Base-by-base conservation (phyloP, 805 yeast species). In the Cyberlindnera mrakii region DNA sequence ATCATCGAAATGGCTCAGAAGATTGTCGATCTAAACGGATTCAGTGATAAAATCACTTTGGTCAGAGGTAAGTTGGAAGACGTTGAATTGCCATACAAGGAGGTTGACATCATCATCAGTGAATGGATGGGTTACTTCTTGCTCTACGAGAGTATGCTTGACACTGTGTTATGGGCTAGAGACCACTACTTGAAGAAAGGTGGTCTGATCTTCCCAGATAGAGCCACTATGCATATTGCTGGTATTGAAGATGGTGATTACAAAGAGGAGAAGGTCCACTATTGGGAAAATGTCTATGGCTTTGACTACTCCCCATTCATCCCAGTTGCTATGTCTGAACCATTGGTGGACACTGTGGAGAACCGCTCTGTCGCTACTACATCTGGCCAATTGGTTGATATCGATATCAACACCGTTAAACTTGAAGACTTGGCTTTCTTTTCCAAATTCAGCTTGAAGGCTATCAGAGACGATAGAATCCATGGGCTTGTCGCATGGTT, bases 71-170 rank as follows among this genome's bases (percentile, higher is more conserved):
- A 93, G 60, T 74, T 93, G 65, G 99, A 93, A 68, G 99, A 93
- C 58, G 86, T 95, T 44, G 74, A 65, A 35, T 71, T 93, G 54
- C 98, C 98, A 33, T 90, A 75, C 52, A 80, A 80, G 43, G 72
- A 85, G 61, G 99, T 93, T 43, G 99, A 93, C 63, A 91, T 93
- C 55, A 93, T 93, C 53, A 82, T 93, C 47, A 82, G 93, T 50
- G 99, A 93, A 66, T 93, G 99, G 99, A 93, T 93, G 99, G 99
- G 99, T 15, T 93, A 93, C 66, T 93, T 93, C 59, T 67, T 95
- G 54, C 73, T 95, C 44, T 93, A 91, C 63, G 99, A 93, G 73
- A 86, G 96, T 48, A 93, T 93, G 99, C 75, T 93, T 63, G 98
- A 93, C 66, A 88, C 98, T 23, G 99, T 93, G 23, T 70, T 93